Base-by-base conservation (phyloP, 768 basidiomycete species). In the Mycena venus region DNA sequence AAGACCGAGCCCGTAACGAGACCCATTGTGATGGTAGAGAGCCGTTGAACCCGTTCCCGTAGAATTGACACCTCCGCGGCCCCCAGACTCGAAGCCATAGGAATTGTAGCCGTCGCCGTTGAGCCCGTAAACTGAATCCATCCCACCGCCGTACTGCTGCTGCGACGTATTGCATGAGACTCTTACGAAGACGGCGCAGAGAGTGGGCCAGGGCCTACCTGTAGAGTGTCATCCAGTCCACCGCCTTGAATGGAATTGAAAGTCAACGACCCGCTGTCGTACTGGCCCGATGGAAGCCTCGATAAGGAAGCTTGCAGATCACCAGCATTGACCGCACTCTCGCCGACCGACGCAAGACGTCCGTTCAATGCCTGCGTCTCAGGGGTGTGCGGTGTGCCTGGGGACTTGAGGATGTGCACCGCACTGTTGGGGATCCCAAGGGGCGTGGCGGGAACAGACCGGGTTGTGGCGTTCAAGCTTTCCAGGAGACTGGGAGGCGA, bases 361-460 rank as follows among this genome's bases (percentile, higher is more conserved):
- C 91, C 91, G 79, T 89, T 92, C 81, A 93, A 76, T 23, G 80
- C 84, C 78, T 92, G 91, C 17, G 86, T 76, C 56, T 94, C 93
- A 19, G 88, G 90, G 44, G 90, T 90, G 40, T 90, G 87, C 21
- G 95, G 94, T 9, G 92, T 92, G 40, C 90, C 91, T 9, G 93
- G 92, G 5, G 91, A 89, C 84, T 93, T 94, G 75, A 91, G 79
- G 53, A 93, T 82, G 80, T 89, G 88, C 14, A 85, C 78, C 6
- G 83, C 83, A 49, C 86, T 86, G 53, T 86, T 88, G 17, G 90
- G 77, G n/a, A 92, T 83, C 12, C 89, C 90, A 9, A 95, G 82
- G 25, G 95, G 95, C 4, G 95, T 96, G 2, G 94, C 94, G 59
- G 95, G 95, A 25, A 96, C 95, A 47, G 95, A 96, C 69, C 95